Base-by-base conservation (phyloP, 2,329 filamentous ascomycete species). In the Intubia oerlemansii region DNA sequence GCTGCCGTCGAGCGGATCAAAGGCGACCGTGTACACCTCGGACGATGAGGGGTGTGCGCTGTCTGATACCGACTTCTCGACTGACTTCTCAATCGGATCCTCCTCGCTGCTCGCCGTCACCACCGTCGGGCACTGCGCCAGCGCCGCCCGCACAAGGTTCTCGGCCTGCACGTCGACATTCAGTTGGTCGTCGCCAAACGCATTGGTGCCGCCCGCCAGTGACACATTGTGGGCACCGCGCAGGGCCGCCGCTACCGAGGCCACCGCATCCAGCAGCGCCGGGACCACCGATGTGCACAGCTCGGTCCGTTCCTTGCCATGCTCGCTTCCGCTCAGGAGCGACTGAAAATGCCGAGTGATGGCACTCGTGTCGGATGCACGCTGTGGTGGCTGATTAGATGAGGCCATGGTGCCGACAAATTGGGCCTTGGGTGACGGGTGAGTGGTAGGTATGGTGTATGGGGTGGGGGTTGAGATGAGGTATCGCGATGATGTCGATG, bases 1-100 rank as follows among this genome's bases (percentile, higher is more conserved):
- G 43, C 60, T 66, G 9, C 67, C 67, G 37, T 73, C 67, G 0
- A 73, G 54, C 0, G 67, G 67, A 38, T 73, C 67, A 38, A 72
- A 73, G 0, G 64, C 66, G 7, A 70, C 45, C 0, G 65, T 59
- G 44, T 72, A 72, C 17, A 47, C 41, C 38, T 67, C 9, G 8
- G 28, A 4, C 4, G 25, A 6, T 5, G 10, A 3, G 10, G 22
- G 7, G n/a, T n/a, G n/a, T n/a, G n/a, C n/a, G n/a, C n/a, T n/a
- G n/a, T n/a, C n/a, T n/a, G n/a, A n/a, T n/a, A n/a, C n/a, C 8
- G 5, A 3, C 4, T 17, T 13, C 10, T 3, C n/a, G 5, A 48
- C 37, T 20, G 44, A 14, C 33, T 44, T 44, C 44, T 69, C 65
- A 1, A 63, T 41, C 0, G 65, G 65, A 29, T 70, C 65, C 40